Conservation (phyloP, 73 alveolate genomes). For the Breviolum minutum region DNA sequence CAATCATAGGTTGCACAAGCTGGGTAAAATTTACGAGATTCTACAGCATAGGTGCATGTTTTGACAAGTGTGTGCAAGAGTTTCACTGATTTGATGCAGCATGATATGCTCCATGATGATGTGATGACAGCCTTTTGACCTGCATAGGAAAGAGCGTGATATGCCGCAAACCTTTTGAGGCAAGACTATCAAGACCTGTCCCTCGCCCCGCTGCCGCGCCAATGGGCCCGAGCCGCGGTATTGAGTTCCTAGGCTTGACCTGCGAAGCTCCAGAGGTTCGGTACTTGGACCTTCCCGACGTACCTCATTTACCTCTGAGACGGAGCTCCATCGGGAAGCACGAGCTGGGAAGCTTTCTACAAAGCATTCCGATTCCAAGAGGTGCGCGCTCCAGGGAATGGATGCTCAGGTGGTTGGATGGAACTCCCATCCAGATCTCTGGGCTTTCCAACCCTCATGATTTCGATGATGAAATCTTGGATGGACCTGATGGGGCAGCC, state of each 20-base stretch:
- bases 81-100: not conserved
- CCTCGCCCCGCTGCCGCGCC: not conserved
- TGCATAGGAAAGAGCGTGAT: too few species aligned
- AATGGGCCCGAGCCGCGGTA: constrained; percentile 47
- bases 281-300: not conserved
- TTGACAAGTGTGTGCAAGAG: not conserved
- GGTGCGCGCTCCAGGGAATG: not conserved
- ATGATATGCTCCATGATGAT: not conserved
- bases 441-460: constrained; percentile 9
- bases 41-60: not conserved
- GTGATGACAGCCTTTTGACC: too few species aligned
- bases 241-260: not conserved
- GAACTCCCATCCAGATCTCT: constrained; percentile 4
- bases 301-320: too few species aligned
- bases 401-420: constrained; percentile 37
- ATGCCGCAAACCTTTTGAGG: not conserved
- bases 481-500: constrained; percentile 17
- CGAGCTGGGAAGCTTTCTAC: constrained; percentile 4
- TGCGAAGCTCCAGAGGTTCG: not conserved
- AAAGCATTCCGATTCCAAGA: not conserved
- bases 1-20: not conserved
- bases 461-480: constrained; percentile 22
- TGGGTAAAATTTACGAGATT: not conserved
- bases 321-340: not conserved
- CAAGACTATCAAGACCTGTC: not conserved